phyloP scores from a whole-genome alignment of 305 asterid genomes.

The Fraxinus floribunda region DNA sequence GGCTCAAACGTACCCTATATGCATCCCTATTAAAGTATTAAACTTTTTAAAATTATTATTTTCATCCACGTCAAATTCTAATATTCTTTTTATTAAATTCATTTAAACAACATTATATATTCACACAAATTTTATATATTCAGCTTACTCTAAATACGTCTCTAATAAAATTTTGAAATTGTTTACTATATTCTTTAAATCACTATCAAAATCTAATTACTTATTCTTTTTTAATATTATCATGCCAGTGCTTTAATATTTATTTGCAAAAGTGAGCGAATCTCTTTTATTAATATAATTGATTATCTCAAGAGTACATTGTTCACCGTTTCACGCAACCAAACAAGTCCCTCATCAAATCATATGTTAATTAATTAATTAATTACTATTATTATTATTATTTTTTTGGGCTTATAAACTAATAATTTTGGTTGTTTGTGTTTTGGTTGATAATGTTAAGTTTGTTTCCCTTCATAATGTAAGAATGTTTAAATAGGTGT shows the following conservation, averaged over 20 bases:
- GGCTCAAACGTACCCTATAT: too few relatives aligned
- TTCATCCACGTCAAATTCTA: too few relatives aligned
- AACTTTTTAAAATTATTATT: too few relatives aligned
- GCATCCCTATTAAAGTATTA: too few relatives aligned
- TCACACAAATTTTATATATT: not conserved
- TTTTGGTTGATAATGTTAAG: not conserved
- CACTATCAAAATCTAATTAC: not conserved
- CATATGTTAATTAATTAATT: not conserved
- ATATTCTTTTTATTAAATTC: too few relatives aligned
- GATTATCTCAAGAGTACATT: not conserved
- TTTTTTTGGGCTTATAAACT: not conserved
- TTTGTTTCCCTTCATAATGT: not conserved
- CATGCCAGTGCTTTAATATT: not conserved
- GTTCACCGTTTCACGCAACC: not conserved
- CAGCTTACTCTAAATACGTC: not conserved
- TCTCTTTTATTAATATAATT: too few relatives aligned
- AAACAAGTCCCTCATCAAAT: not conserved
- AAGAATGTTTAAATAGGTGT: not conserved
- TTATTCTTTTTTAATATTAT: too few relatives aligned
- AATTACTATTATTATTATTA: too few relatives aligned
- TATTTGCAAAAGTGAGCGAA: not conserved
- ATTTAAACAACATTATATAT: too few relatives aligned
- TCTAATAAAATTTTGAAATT: too few relatives aligned
- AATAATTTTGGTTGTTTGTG: not conserved
- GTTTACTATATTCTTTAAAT: not conserved